phyloP scores from a whole-genome alignment of 768 basidiomycete species.

The Naganishia vaughanmartiniae region DNA sequence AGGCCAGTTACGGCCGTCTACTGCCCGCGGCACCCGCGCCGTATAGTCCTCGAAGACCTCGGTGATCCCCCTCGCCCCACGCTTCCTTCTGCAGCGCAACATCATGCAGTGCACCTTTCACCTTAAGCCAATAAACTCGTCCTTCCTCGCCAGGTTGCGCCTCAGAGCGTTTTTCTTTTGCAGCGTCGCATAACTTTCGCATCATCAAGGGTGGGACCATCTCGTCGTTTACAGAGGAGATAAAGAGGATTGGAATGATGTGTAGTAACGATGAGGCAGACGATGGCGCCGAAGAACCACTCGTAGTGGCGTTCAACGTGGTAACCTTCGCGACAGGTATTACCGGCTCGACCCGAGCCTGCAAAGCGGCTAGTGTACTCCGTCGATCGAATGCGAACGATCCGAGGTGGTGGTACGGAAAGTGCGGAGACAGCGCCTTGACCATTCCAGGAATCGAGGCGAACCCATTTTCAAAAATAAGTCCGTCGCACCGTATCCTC shows the following conservation, averaged over 20 bases:
- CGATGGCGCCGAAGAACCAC: too few species aligned
- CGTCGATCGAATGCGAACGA: conserved; percentile 57
- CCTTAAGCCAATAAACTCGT: conserved; percentile 42
- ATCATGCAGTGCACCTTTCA: conserved; percentile 54
- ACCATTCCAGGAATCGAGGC: conserved; percentile 58
- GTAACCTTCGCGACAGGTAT: too few species aligned
- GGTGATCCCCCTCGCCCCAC: conserved; percentile 46
- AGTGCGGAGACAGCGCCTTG: conserved; percentile 56
- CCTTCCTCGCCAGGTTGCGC: neutral
- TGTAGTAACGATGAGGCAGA: neutral
- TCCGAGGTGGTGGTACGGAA: conserved; percentile 59
- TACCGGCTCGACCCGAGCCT: conserved; percentile 15
- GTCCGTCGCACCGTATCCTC: conserved; percentile 39
- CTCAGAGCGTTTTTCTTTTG: neutral
- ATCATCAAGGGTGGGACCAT: conserved; percentile 56
- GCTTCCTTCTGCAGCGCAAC: conserved; percentile 51
- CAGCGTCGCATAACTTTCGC: conserved; percentile 41
- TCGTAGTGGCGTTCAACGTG: too few species aligned
- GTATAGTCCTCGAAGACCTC: conserved; percentile 37
- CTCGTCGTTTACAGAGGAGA: conserved; percentile 55
- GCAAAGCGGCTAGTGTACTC: conserved; percentile 54
- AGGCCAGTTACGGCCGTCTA: too few species aligned
- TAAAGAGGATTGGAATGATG: conserved; percentile 30
- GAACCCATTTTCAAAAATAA: conserved; percentile 60
- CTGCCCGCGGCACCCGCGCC: too few species aligned